Percentiles rank a stretch among this genome's conserved stretches.
Evolutionary conservation across 2,329 filamentous ascomycete genomes (phyloP).

Genomic region (Nigrograna mackinnonii): DNA sequence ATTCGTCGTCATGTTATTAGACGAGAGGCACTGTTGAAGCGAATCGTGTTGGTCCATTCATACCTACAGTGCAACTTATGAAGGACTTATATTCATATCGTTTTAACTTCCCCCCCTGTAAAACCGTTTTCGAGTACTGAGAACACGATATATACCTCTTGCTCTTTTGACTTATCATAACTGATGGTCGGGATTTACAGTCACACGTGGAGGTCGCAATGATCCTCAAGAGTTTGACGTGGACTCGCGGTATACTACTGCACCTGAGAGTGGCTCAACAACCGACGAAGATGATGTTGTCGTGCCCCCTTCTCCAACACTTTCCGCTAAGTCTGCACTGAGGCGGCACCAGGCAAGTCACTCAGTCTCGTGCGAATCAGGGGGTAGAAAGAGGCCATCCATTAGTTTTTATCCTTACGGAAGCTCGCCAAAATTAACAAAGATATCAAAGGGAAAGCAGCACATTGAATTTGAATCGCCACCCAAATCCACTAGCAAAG

Average conservation of each 20-base stretch:
- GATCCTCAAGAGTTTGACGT: slow-evolving; percentile 8
- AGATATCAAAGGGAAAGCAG: slow-evolving; percentile 27
- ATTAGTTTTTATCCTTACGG: slow-evolving; percentile 18
- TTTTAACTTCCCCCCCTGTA: no score
- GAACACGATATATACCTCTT: no score
- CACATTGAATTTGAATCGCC: slow-evolving; percentile 3
- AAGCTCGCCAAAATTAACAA: slow-evolving; percentile 31
- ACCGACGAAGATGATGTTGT: slow-evolving; percentile 27
- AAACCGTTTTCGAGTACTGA: no score
- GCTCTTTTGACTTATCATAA: no score
- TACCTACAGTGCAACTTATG: no score
- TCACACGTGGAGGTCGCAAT: no score
- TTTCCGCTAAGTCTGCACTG: slow-evolving; percentile 19
- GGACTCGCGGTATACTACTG: slow-evolving; percentile 14
- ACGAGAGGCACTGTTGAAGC: no score
- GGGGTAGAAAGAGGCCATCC: slow-evolving; percentile 23
- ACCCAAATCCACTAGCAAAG: not conserved
- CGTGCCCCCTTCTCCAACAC: slow-evolving; percentile 26
- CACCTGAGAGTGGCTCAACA: slow-evolving; percentile 29
- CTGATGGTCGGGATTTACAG: no score
- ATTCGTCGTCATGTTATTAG: no score
- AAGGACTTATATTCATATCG: no score
- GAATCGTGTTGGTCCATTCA: no score
- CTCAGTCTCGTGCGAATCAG: slow-evolving; percentile 15
- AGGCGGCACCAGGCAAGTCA: slow-evolving; percentile 29